Base-by-base conservation (phyloP, 495 filamentous ascomycete genomes). In the Aspergillus sclerotioniger region DNA sequence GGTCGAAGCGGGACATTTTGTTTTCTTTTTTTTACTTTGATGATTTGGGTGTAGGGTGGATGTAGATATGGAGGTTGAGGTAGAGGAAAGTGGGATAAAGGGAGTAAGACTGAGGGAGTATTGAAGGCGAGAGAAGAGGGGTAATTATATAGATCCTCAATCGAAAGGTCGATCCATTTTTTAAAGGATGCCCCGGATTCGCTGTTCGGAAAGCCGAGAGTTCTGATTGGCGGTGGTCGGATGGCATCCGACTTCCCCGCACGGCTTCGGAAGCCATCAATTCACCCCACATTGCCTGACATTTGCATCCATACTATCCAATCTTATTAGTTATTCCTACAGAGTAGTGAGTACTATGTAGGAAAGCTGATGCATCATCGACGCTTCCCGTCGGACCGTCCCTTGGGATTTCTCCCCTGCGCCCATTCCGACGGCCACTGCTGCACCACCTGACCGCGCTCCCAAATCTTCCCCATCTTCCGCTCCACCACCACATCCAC, bases 391-490 rank as follows among this genome's bases (percentile, higher is more conserved):
- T 50, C 47, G 47, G 47, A 50, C 59, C 56, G 64, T 21, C 57
- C 65, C 67, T 78, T 79, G 6, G 74, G 74, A 56, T 67, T 72
- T 39, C 62, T 61, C 33, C 62, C 62, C 16, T 54, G 70, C 1
- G 59, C 66, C 58, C 75, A 63, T 33, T 68, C 53, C 41, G 52
- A 63, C 8, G 77, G 76, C 43, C 78, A 54, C 62, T 86, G 80
- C 51, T 80, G 79, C 6, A 90, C 71, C 63, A 79, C 73, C 65
- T 79, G 67, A 0, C 89, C 88, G 32, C 82, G 73, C 63, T 83
- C 80, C 88, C 86, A 90, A 39, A 90, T 67, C 51, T 84, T 70
- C 1, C 86, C 87, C 19, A 89, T 69, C 69, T 78, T 82, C 53
- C 71, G 72, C 57, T 88, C 88, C 44, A 80, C 76, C 7, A 90